A percentile compares a stretch with the other conserved stretches of the same genome.
phyloP scores from a whole-genome alignment of 2,329 filamentous ascomycete species.

The Ophiostoma angusticollis region DNA sequence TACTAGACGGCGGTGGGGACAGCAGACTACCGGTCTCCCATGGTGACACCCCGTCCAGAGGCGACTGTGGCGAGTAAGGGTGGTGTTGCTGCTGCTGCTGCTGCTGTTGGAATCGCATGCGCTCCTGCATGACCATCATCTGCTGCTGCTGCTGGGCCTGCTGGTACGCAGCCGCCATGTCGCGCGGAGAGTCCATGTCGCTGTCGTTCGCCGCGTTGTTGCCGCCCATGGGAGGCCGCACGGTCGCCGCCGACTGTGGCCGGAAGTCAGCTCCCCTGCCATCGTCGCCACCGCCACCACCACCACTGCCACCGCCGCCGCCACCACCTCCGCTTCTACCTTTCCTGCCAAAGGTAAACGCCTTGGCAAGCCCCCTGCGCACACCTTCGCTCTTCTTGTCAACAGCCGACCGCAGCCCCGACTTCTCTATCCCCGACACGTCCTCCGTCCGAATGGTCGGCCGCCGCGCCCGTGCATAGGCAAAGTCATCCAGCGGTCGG shows the following conservation, averaged over 20 bases:
- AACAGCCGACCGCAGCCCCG: constrained; percentile 36
- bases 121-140: constrained; percentile 5
- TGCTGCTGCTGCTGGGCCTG: constrained; percentile 9
- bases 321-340: no score
- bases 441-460: constrained; percentile 36
- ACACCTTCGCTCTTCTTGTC: constrained; percentile 45
- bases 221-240: constrained; percentile 18
- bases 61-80: not conserved
- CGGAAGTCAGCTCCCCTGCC: constrained; percentile 19
- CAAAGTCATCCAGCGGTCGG: constrained; percentile 29
- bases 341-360: constrained; percentile 39
- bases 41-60: constrained; percentile 12
- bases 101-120: constrained; percentile 1
- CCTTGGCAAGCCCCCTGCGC: constrained; percentile 39
- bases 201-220: constrained; percentile 8
- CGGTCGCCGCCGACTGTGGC: constrained; percentile 26
- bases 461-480: constrained; percentile 29
- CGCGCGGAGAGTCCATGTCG: constrained; percentile 13
- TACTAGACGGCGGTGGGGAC: constrained; percentile 30
- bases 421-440: constrained; percentile 41
- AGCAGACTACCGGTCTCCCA: constrained; percentile 15
- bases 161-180: constrained; percentile 6
- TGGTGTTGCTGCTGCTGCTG: constrained; percentile 4
- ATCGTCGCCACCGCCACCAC: no score
- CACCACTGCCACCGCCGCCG: no score